These are phyloP conservation scores for Xylaria sp. DNA, from an alignment of 2,329 filamentous ascomycete species.

Conservation along the genomic window DNA sequence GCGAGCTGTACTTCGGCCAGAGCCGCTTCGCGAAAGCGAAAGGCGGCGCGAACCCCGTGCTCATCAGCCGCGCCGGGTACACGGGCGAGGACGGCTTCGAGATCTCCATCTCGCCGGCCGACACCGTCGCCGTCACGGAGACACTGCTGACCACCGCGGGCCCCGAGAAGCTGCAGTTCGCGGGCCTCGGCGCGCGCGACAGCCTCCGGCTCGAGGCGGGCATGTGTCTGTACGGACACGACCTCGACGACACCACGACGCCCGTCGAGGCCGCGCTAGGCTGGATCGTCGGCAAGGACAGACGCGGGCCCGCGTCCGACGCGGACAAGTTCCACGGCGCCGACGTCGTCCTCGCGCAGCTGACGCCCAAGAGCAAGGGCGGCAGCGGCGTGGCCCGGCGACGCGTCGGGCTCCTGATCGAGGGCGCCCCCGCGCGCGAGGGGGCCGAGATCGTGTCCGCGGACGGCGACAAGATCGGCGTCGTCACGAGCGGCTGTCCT, in stretches of 20 bases:
- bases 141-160: conserved; percentile 73
- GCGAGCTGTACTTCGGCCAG: conserved; percentile 83
- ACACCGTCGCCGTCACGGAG: conserved; percentile 73
- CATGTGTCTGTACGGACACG: conserved; percentile 99
- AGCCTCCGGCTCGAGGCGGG: conserved; percentile 93
- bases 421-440: conserved; percentile 89
- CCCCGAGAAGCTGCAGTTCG: conserved; percentile 73
- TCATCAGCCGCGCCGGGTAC: conserved; percentile 91
- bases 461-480: conserved; percentile 71
- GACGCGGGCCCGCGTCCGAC: conserved; percentile 59
- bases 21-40: conserved; percentile 73
- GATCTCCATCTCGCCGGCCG: conserved; percentile 80
- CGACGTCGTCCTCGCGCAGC: conserved; percentile 78
- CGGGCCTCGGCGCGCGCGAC: conserved; percentile 90
- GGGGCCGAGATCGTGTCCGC: conserved; percentile 78
- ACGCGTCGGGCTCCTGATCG: conserved; percentile 82
- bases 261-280: conserved; percentile 66
- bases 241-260: conserved; percentile 81
- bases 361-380: conserved; percentile 77
- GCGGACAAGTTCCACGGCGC: conserved; percentile 84
- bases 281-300: conserved; percentile 88
- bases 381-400: conserved; percentile 75
- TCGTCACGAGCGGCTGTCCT: conserved; percentile 88
- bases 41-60: conserved; percentile 62
- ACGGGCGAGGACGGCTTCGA: conserved; percentile 99